Percentiles rank a stretch among this genome's conserved stretches.
Conservation (phyloP, 331 rosid species). For the Malus hybrid region DNA sequence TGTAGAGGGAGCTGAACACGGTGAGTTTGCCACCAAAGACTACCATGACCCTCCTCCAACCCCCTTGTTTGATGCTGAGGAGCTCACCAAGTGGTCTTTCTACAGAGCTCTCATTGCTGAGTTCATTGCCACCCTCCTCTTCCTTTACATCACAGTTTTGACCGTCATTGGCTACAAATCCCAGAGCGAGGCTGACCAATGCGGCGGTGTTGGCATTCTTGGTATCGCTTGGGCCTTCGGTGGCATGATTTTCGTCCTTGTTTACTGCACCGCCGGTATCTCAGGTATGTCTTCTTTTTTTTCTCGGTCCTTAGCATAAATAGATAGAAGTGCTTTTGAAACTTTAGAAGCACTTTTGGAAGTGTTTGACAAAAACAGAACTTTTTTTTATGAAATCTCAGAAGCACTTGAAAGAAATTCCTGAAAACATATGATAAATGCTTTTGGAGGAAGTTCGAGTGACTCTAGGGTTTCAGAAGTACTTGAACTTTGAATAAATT, state of each 20-base stretch:
- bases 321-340: not conserved
- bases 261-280: constrained; percentile 99
- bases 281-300: constrained; percentile 41
- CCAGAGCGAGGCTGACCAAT: constrained; percentile 22
- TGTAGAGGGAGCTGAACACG: constrained; percentile 56
- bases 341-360: too few species aligned
- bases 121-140: constrained; percentile 85
- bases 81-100: constrained; percentile 33
- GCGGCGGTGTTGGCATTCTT: constrained; percentile 71
- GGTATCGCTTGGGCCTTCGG: constrained; percentile 99
- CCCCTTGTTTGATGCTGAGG: constrained; percentile 47
- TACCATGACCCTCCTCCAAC: constrained; percentile 88
- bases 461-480: not conserved
- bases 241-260: constrained; percentile 95
- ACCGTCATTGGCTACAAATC: constrained; percentile 73
- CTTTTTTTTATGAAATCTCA: too few species aligned
- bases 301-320: not conserved
- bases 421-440: not conserved
- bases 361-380: too few species aligned
- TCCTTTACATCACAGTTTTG: constrained; percentile 72
- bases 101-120: constrained; percentile 51
- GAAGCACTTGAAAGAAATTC: not conserved
- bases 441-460: not conserved
- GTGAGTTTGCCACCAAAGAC: constrained; percentile 56
- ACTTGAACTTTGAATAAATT: not conserved